Conservation (phyloP, 2,329 filamentous ascomycete species). For the Fusarium incarnatum region DNA sequence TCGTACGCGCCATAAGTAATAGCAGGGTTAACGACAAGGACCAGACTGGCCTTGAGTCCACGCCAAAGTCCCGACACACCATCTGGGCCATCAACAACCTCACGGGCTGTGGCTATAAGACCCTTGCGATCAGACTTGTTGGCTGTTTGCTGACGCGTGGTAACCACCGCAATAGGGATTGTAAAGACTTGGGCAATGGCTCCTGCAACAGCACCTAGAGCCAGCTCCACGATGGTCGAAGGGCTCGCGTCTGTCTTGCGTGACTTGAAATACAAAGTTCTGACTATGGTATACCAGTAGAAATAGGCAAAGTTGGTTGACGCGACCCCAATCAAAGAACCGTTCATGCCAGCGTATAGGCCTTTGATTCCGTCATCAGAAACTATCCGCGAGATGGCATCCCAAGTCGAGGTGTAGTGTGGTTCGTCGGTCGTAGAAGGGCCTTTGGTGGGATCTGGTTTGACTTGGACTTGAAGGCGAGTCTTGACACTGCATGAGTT, state of each 20-base stretch:
- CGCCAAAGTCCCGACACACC: constrained; percentile 92
- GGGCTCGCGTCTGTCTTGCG: constrained; percentile 66
- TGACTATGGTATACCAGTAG: constrained; percentile 96
- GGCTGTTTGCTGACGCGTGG: constrained; percentile 95
- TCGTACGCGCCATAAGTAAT: constrained; percentile 99
- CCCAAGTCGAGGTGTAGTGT: constrained; percentile 88
- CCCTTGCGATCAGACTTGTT: constrained; percentile 85
- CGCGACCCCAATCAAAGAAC: constrained; percentile 88
- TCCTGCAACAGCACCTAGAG: constrained; percentile 86
- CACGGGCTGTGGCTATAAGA: constrained; percentile 85
- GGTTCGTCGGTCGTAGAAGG: constrained; percentile 58
- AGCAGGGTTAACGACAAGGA: constrained; percentile 93
- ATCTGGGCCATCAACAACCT: constrained; percentile 91
- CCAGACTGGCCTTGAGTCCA: constrained; percentile 93
- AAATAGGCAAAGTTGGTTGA: constrained; percentile 99
- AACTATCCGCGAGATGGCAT: constrained; percentile 88
- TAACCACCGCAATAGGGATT: constrained; percentile 94
- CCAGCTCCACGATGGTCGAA: constrained; percentile 83
- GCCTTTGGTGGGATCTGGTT: constrained; percentile 66
- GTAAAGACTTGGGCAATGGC: constrained; percentile 95
- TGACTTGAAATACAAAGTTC: constrained; percentile 79
- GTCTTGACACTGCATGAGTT: constrained; percentile 82
- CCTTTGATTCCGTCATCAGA: constrained; percentile 82
- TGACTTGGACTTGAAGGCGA: constrained; percentile 90
- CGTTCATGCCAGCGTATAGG: constrained; percentile 89